These are phyloP conservation scores for Phytophthora europaea DNA, from an alignment of 352 stramenopile species.

Conservation along the genomic window DNA sequence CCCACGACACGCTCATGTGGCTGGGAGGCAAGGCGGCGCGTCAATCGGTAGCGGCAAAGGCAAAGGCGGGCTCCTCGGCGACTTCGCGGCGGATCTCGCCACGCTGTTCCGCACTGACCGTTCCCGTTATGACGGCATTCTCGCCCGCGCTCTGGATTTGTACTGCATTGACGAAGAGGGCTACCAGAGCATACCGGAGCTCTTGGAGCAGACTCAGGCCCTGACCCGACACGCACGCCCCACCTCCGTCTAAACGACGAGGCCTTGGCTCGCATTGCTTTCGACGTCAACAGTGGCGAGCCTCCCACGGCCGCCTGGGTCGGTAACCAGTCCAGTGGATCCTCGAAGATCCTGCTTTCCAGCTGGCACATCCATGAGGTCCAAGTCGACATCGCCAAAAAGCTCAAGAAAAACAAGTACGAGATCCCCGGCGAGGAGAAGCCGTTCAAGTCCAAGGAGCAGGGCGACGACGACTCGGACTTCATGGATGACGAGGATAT, in stretches of 20 bases:
- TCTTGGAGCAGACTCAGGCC: not conserved
- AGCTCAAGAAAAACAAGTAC: not conserved
- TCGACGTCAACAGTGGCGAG: not conserved
- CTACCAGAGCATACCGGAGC: not conserved
- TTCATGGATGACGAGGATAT: not conserved
- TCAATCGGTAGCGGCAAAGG: too few species aligned
- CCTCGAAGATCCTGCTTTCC: not conserved
- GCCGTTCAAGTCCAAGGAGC: not conserved
- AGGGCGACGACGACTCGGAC: not conserved
- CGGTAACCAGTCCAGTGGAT: not conserved
- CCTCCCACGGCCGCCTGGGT: not conserved
- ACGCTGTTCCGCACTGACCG: not conserved
- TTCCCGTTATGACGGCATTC: not conserved
- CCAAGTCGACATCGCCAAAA: not conserved
- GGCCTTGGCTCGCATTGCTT: not conserved
- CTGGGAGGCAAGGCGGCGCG: too few species aligned
- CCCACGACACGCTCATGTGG: too few species aligned
- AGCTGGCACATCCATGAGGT: not conserved
- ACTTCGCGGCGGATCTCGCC: not conserved
- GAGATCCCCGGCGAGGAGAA: not conserved
- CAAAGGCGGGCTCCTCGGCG: too few species aligned
- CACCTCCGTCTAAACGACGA: not conserved
- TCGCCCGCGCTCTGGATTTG: not conserved
- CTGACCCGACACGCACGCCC: not conserved
- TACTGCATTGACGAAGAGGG: not conserved